Conservation (phyloP, 768 basidiomycete species). For the Collybia nuda region DNA sequence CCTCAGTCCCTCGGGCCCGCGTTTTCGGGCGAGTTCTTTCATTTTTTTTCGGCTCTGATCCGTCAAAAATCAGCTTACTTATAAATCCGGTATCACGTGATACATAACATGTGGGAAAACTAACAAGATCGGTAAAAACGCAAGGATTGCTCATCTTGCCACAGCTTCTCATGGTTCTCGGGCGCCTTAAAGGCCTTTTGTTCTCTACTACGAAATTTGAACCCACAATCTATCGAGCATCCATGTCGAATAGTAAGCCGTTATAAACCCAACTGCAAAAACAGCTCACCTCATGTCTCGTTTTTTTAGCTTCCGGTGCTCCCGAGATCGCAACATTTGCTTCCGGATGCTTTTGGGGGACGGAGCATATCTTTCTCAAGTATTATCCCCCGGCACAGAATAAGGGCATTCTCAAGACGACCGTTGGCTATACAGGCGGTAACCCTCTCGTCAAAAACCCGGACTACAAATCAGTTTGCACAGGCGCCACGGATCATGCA, state of each 20-base stretch:
- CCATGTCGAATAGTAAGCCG: constrained; percentile 39
- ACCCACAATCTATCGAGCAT: constrained; percentile 34
- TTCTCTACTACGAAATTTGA: constrained; percentile 26
- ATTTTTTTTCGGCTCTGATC: too few species aligned
- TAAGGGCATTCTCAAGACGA: constrained; percentile 73
- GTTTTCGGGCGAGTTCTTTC: too few species aligned
- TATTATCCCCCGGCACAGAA: constrained; percentile 68
- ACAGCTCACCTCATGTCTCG: neutral
- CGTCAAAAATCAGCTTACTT: too few species aligned
- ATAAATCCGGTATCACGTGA: too few species aligned
- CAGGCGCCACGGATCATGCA: constrained; percentile 82
- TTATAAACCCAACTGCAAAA: neutral
- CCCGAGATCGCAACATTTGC: constrained; percentile 46
- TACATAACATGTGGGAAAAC: too few species aligned
- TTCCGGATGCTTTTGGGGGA: constrained; percentile 83
- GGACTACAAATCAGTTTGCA: constrained; percentile 74
- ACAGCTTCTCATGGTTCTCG: constrained; percentile 18
- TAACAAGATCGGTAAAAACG: too few species aligned
- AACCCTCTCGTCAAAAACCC: constrained; percentile 54
- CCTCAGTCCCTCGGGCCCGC: too few species aligned
- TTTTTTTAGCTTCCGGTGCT: constrained; percentile 16
- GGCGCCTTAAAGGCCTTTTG: constrained; percentile 23
- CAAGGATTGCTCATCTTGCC: too few species aligned
- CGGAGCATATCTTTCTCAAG: constrained; percentile 83
- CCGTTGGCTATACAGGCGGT: constrained; percentile 83